Base-by-base conservation (phyloP, 129 eudicot genomes). In the Apium graveolens region DNA sequence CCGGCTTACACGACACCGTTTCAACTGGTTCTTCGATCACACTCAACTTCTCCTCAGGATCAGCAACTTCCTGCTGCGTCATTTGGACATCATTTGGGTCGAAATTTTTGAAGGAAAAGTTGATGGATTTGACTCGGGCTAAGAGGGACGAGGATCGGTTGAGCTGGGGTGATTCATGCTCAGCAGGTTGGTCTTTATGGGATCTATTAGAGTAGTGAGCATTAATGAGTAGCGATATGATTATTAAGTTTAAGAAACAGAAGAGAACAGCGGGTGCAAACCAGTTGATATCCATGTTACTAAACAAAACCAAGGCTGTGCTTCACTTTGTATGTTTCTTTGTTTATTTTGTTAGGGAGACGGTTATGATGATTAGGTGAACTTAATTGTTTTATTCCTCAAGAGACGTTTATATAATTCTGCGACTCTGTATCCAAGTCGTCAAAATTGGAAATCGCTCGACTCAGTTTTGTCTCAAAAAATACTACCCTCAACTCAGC, bases 221-320 rank as follows among this genome's bases (percentile, higher is more conserved):
- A 29, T 43, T 43, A 43, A 91, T 63, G 84, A 85, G 85, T 21
- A 91, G 86, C 62, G 84, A 73, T 68, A 70, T 85, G 68, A 91
- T 87, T 83, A 80, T 78, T 78, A 91, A 83, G 83, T 91, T 89
- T 31, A 91, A 79, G 74, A 87, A 41, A 83, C 92, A 89, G 80
- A 91, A 91, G 37, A 91, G 86, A 74, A 83, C 18, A 5, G 88
- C 62, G 41, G 94, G 94, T 8, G 92, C 89, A 53, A 82, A 80
- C 92, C 89, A 88, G 74, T 81, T 55, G 3, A 80, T 72, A 46
- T 83, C 74, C 72, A 83, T 83, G 55, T 10, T 77, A 73, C 35
- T 2, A 10, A 11, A 72, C 32, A 14, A 12, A 26, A 26, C 5
- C 24, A 38, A 38, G 41, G 41, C 41, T 38, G 41, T 38, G 41